Percentiles rank a stretch among this genome's conserved stretches.
phyloP scores from a whole-genome alignment of 2,329 filamentous ascomycete species.

The Bipolaris bicolor region DNA sequence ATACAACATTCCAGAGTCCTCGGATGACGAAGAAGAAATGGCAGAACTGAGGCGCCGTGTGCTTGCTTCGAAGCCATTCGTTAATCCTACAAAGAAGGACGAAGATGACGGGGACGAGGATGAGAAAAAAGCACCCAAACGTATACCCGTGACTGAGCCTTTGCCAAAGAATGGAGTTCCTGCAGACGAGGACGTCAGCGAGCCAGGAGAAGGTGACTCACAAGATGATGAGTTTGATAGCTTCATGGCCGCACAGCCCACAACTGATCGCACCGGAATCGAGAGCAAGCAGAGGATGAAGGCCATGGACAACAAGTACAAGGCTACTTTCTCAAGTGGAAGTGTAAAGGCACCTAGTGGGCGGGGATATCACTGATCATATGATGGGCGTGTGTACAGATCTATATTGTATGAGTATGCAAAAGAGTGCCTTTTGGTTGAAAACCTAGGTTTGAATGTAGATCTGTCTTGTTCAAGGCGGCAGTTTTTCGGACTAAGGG shows the following conservation, averaged over 20 bases:
- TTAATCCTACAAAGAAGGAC: conserved; percentile 59
- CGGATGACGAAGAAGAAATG: conserved; percentile 88
- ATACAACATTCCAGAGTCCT: conserved; percentile 74
- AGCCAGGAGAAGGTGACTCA: conserved; percentile 69
- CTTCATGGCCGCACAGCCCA: conserved; percentile 88
- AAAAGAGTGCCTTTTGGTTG: neutral
- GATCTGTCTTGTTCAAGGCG: neutral
- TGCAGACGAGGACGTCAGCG: conserved; percentile 69
- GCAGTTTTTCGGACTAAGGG: neutral
- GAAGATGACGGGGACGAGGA: conserved; percentile 38
- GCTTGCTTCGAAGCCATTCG: conserved; percentile 88
- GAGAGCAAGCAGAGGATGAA: conserved; percentile 63
- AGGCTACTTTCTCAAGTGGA: conserved; percentile 43
- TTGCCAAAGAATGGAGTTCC: conserved; percentile 36
- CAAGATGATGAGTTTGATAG: conserved; percentile 82
- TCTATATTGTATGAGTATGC: neutral
- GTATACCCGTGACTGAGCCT: conserved; percentile 65
- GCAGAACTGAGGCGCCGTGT: conserved; percentile 88
- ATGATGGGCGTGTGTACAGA: neutral
- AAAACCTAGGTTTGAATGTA: neutral
- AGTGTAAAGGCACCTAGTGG: conserved; percentile 31
- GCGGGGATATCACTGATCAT: conserved; percentile 18
- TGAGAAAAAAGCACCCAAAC: conserved; percentile 64
- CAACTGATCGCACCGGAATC: conserved; percentile 84
- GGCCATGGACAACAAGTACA: conserved; percentile 44